phyloP scores from a whole-genome alignment of 352 stramenopile genomes.

The Globisporangium abappressorium region DNA sequence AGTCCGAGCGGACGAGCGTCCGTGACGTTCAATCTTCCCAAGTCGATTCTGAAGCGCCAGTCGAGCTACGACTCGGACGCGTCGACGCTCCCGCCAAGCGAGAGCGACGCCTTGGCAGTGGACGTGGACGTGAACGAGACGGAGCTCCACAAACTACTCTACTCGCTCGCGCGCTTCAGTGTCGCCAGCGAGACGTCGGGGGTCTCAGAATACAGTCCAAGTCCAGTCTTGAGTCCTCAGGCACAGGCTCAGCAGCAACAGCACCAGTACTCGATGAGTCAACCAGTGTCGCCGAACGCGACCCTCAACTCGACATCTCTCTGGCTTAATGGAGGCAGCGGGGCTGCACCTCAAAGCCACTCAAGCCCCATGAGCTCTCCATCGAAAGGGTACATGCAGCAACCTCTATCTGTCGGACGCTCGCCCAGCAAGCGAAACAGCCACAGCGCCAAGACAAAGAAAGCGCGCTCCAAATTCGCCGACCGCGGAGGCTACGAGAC shows the following conservation, averaged over 20 bases:
- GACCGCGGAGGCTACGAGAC: constrained; percentile 16
- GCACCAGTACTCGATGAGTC: constrained; percentile 6
- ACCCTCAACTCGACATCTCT: constrained; percentile 3
- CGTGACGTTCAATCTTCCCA: constrained; percentile 37
- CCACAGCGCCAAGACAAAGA: constrained; percentile 5
- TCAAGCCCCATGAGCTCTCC: constrained; percentile 2
- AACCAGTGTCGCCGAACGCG: neutral
- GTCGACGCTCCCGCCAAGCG: constrained; percentile 31
- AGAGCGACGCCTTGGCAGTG: constrained; percentile 14
- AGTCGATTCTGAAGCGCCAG: constrained; percentile 46
- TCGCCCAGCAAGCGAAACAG: neutral
- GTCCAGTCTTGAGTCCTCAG: constrained; percentile 8
- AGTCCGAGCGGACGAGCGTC: constrained; percentile 16
- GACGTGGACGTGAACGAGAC: constrained; percentile 24
- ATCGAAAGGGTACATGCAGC: neutral
- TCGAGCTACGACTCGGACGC: constrained; percentile 38
- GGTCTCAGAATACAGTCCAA: constrained; percentile 3
- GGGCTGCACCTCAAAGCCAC: neutral
- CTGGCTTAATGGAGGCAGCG: neutral
- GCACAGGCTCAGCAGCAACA: neutral
- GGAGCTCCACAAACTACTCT: constrained; percentile 65
- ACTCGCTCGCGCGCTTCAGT: constrained; percentile 53
- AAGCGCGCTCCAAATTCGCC: constrained; percentile 14
- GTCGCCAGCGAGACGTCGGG: constrained; percentile 34
- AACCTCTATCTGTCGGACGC: neutral